phyloP scores from a whole-genome alignment of 768 basidiomycete species.

The Antrodiella citrinella region DNA sequence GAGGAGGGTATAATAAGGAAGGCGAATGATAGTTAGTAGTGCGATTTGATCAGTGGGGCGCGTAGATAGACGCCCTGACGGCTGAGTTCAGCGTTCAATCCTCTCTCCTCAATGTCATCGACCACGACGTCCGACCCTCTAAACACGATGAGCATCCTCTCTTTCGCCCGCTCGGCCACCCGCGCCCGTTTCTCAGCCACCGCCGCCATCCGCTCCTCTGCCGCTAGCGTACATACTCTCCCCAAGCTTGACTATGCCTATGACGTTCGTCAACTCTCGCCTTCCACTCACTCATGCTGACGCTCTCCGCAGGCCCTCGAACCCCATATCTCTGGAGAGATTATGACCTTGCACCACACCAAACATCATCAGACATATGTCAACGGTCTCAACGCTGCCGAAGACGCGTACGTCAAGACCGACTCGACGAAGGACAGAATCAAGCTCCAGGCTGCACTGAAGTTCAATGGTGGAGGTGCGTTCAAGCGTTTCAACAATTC shows the following conservation, averaged over 20 bases:
- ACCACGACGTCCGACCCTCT: background rate
- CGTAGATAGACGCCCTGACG: no score
- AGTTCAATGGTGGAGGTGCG: constrained; percentile 94
- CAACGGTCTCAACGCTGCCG: constrained; percentile 88
- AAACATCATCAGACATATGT: constrained; percentile 95
- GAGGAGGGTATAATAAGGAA: no score
- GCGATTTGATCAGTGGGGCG: no score
- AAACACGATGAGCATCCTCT: constrained; percentile 2
- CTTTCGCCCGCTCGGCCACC: constrained; percentile 31
- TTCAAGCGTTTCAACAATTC: background rate
- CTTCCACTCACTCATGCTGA: constrained; percentile 43
- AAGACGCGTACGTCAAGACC: constrained; percentile 67
- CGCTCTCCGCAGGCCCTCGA: constrained; percentile 95
- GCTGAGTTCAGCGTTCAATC: no score
- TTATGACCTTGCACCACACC: constrained; percentile 90
- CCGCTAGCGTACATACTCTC: constrained; percentile 57
- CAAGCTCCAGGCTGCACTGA: constrained; percentile 82
- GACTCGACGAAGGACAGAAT: constrained; percentile 68
- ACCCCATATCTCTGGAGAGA: constrained; percentile 83
- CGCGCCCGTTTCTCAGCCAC: constrained; percentile 39
- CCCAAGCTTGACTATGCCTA: constrained; percentile 77
- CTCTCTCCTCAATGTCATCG: background rate
- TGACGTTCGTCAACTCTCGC: constrained; percentile 39
- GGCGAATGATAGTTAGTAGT: no score
- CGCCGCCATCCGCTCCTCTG: constrained; percentile 29